Percentiles rank a stretch among this genome's conserved stretches.
These are phyloP conservation scores for Picea sitchensis DNA, from an alignment of 75 land plant genomes.

Conservation along the genomic window DNA sequence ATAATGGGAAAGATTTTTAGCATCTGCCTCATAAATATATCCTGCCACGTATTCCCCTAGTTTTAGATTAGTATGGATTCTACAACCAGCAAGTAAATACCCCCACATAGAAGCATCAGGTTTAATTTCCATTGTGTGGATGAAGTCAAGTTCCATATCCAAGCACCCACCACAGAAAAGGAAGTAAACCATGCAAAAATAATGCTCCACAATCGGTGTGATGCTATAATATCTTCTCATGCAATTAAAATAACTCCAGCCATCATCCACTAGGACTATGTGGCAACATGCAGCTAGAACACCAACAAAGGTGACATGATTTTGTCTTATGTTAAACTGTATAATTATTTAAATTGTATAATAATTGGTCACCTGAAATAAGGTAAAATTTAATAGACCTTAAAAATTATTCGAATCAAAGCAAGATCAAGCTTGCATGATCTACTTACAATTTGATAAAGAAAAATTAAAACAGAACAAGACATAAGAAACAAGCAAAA, in stretches of 20 bases:
- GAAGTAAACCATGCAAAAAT: not conserved
- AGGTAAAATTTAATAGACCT: too few species aligned
- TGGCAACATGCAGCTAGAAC: not conserved
- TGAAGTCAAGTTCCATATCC: slow-evolving; percentile 8
- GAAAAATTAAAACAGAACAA: too few species aligned
- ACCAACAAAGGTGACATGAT: not conserved
- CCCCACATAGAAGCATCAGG: slow-evolving; percentile 19
- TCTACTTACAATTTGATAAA: too few species aligned
- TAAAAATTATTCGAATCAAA: too few species aligned
- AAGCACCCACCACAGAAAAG: not conserved
- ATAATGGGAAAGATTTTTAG: slow-evolving; percentile 19
- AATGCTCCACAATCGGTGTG: not conserved
- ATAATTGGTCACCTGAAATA: too few species aligned
- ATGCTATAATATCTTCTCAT: not conserved
- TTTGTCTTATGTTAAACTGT: not conserved
- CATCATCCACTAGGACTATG: not conserved
- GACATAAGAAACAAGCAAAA: too few species aligned
- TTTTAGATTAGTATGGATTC: slow-evolving; percentile 18
- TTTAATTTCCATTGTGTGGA: slow-evolving; percentile 17
- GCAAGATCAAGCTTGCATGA: too few species aligned
- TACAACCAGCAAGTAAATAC: slow-evolving; percentile 27
- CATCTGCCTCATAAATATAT: slow-evolving; percentile 13
- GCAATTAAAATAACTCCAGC: not conserved
- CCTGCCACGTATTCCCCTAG: slow-evolving; percentile 15
- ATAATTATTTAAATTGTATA: too few species aligned